These are phyloP conservation scores for Caloboletus inedulis DNA, from an alignment of 1,284 basidiomycete species.

Conservation along the genomic window DNA sequence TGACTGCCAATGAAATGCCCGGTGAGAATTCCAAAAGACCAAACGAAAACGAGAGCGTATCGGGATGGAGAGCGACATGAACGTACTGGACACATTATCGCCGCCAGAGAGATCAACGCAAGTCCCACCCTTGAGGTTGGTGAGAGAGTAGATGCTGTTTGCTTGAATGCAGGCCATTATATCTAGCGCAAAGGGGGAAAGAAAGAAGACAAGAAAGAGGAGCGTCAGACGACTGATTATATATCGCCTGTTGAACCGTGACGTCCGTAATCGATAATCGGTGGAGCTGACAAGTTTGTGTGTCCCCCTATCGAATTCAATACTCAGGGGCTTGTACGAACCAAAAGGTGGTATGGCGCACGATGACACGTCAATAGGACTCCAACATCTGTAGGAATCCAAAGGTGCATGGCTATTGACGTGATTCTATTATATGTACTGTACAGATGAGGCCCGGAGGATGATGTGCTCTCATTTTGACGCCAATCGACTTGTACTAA, in stretches of 20 bases:
- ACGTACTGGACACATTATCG: conserved; percentile 45
- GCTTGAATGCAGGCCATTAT: conserved; percentile 27
- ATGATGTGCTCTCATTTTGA: conserved; percentile 3
- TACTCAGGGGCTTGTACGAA: too few species aligned
- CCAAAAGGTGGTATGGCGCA: too few species aligned
- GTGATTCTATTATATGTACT: conserved; percentile 19
- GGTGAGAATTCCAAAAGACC: background rate
- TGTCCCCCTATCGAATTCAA: too few species aligned
- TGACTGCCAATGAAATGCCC: conserved; percentile 37
- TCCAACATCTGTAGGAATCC: background rate
- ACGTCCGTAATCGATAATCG: too few species aligned
- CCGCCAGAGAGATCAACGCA: conserved; percentile 53
- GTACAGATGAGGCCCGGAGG: conserved; percentile 10
- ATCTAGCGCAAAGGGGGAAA: background rate
- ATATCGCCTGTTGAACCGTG: too few species aligned
- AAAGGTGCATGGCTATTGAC: conserved; percentile 6
- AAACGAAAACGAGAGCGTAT: background rate
- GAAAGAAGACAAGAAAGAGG: background rate
- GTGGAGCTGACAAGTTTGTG: too few species aligned
- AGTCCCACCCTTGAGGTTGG: conserved; percentile 48
- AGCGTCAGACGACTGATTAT: background rate
- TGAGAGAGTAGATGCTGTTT: conserved; percentile 40
- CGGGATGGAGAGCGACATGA: background rate
- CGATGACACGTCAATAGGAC: too few species aligned
- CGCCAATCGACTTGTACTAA: background rate